Evolutionary conservation across 805 yeast species (phyloP).

Genomic region (Tetrapisispora pingtungensis): DNA sequence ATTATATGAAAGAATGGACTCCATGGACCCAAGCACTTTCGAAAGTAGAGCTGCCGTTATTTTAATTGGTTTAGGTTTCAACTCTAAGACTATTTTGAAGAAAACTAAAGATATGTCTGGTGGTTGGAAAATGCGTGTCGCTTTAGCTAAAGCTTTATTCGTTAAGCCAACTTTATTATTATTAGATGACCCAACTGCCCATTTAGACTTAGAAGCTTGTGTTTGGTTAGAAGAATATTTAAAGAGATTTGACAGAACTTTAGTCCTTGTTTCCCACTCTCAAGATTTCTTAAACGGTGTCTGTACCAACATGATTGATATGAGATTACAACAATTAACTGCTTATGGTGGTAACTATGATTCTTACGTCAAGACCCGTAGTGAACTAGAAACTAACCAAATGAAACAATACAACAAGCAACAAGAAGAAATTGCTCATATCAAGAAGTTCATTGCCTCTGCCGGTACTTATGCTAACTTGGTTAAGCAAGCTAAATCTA

Average conservation of each 20-base stretch:
- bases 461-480: constrained; percentile 99
- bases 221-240: constrained; percentile 99
- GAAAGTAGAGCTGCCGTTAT: constrained; percentile 95
- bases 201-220: constrained; percentile 98
- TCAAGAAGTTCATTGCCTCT: constrained; percentile 96
- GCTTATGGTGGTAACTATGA: constrained; percentile 98
- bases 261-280: constrained; percentile 93
- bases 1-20: constrained; percentile 89
- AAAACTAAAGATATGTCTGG: constrained; percentile 99
- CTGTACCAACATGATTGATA: constrained; percentile 95
- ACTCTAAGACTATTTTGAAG: constrained; percentile 74
- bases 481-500: constrained; percentile 97
- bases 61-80: constrained; percentile 95
- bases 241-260: constrained; percentile 85
- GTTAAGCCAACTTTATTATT: constrained; percentile 92
- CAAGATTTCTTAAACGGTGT: constrained; percentile 99
- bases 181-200: constrained; percentile 98
- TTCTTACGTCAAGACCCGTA: constrained; percentile 87
- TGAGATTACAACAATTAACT: constrained; percentile 70
- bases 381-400: constrained; percentile 91
- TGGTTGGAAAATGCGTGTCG: constrained; percentile 99
- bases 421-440: constrained; percentile 97
- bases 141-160: constrained; percentile 93
- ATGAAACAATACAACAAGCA: constrained; percentile 95
- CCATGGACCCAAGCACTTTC: constrained; percentile 91